Conservation (phyloP, 345 rosid genomes). For the Zanthoxylum bungeanum region DNA sequence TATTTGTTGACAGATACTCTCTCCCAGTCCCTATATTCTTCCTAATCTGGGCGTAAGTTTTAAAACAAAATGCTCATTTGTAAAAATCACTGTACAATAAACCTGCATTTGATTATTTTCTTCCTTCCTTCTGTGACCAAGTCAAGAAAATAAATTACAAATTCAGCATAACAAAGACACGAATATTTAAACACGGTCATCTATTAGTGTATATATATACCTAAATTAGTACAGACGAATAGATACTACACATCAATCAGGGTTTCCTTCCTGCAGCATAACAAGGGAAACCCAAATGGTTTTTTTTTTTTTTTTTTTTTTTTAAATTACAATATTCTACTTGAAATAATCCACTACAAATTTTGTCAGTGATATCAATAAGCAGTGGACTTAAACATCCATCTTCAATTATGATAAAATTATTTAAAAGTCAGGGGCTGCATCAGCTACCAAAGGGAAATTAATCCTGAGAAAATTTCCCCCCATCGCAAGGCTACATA, state of each 20-base stretch:
- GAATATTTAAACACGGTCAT: not conserved
- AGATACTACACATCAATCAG: not conserved
- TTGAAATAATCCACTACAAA: slow-evolving; percentile 1
- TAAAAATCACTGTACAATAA: no score
- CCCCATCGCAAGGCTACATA: not conserved
- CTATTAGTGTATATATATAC: not conserved
- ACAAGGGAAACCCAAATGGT: no score
- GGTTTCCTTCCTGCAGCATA: not conserved
- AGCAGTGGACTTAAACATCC: not conserved
- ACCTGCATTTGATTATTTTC: no score
- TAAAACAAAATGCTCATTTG: no score
- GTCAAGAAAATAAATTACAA: not conserved
- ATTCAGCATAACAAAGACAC: not conserved
- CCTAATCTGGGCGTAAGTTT: no score
- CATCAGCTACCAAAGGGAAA: not conserved
- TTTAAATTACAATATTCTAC: no score
- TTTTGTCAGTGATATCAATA: not conserved
- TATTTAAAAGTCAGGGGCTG: not conserved
- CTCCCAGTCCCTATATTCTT: no score
- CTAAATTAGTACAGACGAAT: not conserved
- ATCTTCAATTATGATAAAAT: not conserved
- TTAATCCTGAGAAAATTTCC: not conserved
- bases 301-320: no score
- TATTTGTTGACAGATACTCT: no score
- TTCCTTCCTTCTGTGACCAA: no score